Evolutionary conservation across 139 green algal genomes (phyloP), one percentile per base, ranked within the genome.

Genomic region (Micractinium conductrix): DNA sequence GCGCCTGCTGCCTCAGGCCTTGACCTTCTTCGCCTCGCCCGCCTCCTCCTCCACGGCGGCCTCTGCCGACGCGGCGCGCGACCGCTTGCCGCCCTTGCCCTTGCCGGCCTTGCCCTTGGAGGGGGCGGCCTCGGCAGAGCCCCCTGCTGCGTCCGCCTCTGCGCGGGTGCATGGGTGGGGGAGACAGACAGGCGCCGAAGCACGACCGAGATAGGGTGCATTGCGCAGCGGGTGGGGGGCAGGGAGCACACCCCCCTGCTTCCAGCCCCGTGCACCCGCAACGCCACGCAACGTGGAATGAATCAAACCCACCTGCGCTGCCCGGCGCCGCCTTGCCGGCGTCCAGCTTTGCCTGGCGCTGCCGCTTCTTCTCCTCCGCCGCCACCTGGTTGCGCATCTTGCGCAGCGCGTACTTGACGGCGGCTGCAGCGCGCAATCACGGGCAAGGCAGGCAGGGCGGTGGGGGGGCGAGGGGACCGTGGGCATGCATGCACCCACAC

Each of bases 301-400:
- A n/a, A n/a, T n/a, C n/a, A n/a, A n/a, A n/a, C n/a, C 60, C 30
- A 26, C 60, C 9, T 38, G 45, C 2, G 62, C 42, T 2, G 19
- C 67, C 10, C n/a, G n/a, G n/a, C n/a, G 55, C 79, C 2, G 79
- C 35, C 44, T 63, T 50, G 53, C 38, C 42, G 43, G 65, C 72
- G 40, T 83, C 83, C 74, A 87, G 83, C 73, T 83, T 80, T 45
- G 83, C 83, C 74, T 87, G 83, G 16, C 48, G 45, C 83, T 87
- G 58, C 62, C 28, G 37, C 67, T 91, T 88, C 81, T 88, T 88
- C 44, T 88, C 87, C 48, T 70, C 86, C 22, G 55, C 70, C 26
- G 58, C 65, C 37, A 62, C 21, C 74, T 90, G 74, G 62, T 67
- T 75, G 37, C 74, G 81, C 80, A 91, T 86, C 72, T 80, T 86